phyloP scores from a whole-genome alignment of 306 rosid species.

The Biancaea sappan region DNA sequence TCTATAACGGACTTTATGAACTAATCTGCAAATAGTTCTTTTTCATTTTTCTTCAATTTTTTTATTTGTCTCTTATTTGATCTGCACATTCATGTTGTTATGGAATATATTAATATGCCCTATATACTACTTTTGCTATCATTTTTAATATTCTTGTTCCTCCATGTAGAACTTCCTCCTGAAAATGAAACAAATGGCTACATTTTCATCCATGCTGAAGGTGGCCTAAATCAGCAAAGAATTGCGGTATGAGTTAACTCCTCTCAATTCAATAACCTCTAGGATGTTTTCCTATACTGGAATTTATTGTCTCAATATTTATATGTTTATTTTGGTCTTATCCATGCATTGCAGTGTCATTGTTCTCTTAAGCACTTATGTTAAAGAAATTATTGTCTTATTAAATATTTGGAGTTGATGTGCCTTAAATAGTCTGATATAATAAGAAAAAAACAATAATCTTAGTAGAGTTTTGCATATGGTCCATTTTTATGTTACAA shows the following conservation, averaged over 20 bases:
- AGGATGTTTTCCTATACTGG: constrained; percentile 10
- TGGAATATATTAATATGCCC: constrained; percentile 17
- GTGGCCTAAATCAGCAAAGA: constrained; percentile 96
- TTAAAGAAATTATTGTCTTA: constrained; percentile 13
- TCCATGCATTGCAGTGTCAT: constrained; percentile 3
- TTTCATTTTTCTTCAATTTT: not conserved
- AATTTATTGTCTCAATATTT: not conserved
- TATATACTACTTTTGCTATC: not conserved
- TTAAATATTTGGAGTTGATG: constrained; percentile 26
- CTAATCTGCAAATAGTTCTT: not conserved
- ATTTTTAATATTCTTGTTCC: constrained; percentile 26
- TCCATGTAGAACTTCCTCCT: constrained; percentile 75
- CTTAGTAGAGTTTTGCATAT: not conserved
- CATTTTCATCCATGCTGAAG: constrained; percentile 95
- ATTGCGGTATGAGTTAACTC: constrained; percentile 69
- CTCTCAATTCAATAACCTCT: constrained; percentile 22
- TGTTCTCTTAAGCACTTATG: constrained; percentile 15
- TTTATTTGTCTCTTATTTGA: not conserved
- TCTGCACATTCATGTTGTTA: not conserved
- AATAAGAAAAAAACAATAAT: not conserved
- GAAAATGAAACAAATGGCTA: constrained; percentile 90
- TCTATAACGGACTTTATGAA: not conserved
- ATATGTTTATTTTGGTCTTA: constrained; percentile 5
- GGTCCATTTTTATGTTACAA: constrained; percentile 10
- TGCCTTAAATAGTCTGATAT: constrained; percentile 13